phyloP scores from a whole-genome alignment of 768 basidiomycete species.

The Sistotremastrum suecicum region DNA sequence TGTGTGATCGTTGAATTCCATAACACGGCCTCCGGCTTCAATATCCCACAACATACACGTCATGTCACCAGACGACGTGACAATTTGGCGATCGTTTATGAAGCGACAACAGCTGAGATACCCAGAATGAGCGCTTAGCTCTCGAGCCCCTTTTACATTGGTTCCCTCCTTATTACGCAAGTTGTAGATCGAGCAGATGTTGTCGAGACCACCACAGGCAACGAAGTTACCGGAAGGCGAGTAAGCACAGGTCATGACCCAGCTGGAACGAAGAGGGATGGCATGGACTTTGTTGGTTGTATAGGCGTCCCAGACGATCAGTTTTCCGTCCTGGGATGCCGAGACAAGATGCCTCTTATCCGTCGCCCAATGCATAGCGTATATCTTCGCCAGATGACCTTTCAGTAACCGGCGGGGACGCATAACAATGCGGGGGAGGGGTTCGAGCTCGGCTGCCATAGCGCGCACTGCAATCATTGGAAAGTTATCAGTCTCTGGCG shows the following conservation, averaged over 20 bases:
- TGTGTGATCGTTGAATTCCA: constrained; percentile 98
- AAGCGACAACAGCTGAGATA: constrained; percentile 98
- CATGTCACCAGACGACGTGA: constrained; percentile 98
- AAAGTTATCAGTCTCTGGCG: constrained; percentile 2
- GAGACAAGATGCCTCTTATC: constrained; percentile 97
- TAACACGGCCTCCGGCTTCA: constrained; percentile 92
- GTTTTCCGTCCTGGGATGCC: constrained; percentile 98
- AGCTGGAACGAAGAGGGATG: constrained; percentile 92
- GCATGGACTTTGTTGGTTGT: constrained; percentile 99
- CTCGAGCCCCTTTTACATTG: constrained; percentile 78
- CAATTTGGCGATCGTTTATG: constrained; percentile 97
- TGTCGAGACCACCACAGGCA: constrained; percentile 97
- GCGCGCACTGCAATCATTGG: constrained; percentile 59
- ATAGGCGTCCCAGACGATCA: constrained; percentile 99
- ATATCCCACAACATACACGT: constrained; percentile 99
- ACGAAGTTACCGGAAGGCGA: constrained; percentile 95
- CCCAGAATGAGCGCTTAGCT: constrained; percentile 93
- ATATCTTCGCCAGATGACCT: constrained; percentile 98
- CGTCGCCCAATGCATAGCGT: constrained; percentile 99
- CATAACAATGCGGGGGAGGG: constrained; percentile 93
- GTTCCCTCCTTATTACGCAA: constrained; percentile 68
- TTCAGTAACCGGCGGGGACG: constrained; percentile 88
- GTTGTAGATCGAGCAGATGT: constrained; percentile 98
- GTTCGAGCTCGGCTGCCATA: constrained; percentile 96
- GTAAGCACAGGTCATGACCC: constrained; percentile 99